Base-by-base conservation (phyloP, 2,329 filamentous ascomycete genomes). In the Hyphodiscus sp. region DNA sequence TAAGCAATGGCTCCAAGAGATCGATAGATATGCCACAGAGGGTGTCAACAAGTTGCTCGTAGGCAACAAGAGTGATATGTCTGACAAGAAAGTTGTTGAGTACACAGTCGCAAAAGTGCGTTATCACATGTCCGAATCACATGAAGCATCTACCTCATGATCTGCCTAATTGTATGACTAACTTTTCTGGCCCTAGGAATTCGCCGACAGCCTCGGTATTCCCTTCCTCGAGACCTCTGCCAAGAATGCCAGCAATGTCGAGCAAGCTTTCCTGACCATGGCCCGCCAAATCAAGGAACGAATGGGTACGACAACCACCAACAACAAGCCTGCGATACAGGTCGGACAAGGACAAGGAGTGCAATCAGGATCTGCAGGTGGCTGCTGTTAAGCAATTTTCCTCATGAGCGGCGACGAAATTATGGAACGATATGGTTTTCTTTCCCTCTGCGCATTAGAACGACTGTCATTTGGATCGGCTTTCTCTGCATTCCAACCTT, bases 21-120 rank as follows among this genome's bases (percentile, higher is more conserved):
- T 99, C 67, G 94, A 99, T 79, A 86, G 94, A 73, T 97, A 99
- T 70, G 94, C 94, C 66, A 99, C 94, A 64, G 94, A 99, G 77
- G 94, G 94, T 63, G 94, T 99, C 70, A 99, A 99, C 85, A 99
- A 99, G 83, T 82, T 99, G 63, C 85, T 99, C 58, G 92, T 99
- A 59, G 94, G 94, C 70, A 99, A 99, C 87, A 99, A 99, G 87
- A 96, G 91, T 76, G 94, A 99, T 88, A 97, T 99, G 91, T 85
- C 92, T 56, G 94, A 99, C 78, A 99, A 99, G 88, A 99, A 97
- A 81, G 94, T 97, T 42, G 94, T 99, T 59, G 94, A 99, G 75
- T 99, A 99, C 83, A 95, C 91, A 61, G 94, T 97, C 65, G 94
- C 94, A 66, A 99, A 99, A 89, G 94, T 96, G 78, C 57, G 81